Conservation (phyloP, 2,329 filamentous ascomycete genomes). For the Hypoxylon sp. region DNA sequence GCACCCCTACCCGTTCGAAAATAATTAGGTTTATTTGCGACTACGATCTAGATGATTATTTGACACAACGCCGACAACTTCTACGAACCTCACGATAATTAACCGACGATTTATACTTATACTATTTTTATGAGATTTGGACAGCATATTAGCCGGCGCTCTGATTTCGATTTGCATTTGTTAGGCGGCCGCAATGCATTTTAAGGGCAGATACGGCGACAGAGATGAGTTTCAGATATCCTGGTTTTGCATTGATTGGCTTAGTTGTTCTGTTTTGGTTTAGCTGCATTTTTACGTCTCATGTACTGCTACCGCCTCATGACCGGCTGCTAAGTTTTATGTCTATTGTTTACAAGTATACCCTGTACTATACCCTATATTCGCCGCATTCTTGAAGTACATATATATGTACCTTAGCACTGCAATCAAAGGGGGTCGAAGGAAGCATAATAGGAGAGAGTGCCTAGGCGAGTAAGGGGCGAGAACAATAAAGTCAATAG, state of each 20-base stretch:
- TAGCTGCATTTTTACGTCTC: conserved; percentile 29
- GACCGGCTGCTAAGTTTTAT: conserved; percentile 34
- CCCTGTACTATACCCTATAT: conserved; percentile 44
- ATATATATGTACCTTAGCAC: conserved; percentile 31
- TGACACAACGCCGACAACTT: conserved; percentile 12
- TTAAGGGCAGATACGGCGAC: conserved; percentile 27
- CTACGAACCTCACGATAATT: conserved; percentile 14
- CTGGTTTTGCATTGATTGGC: conserved; percentile 41
- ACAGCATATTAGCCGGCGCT: conserved; percentile 37
- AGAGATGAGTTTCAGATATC: conserved; percentile 38
- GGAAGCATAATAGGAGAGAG: conserved; percentile 14
- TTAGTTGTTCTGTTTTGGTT: conserved; percentile 31
- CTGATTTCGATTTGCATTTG: conserved; percentile 29
- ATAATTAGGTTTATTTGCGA: background rate
- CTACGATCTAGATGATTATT: conserved; percentile 14
- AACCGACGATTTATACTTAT: conserved; percentile 14
- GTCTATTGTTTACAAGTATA: conserved; percentile 44
- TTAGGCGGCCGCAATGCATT: conserved; percentile 36
- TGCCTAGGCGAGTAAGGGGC: conserved; percentile 5
- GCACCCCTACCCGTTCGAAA: background rate
- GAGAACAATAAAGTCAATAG: conserved; percentile 26
- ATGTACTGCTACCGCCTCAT: conserved; percentile 13
- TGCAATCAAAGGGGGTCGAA: conserved; percentile 22
- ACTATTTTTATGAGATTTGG: conserved; percentile 11
- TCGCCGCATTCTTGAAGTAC: conserved; percentile 26